Evolutionary conservation across 2,329 filamentous ascomycete species (phyloP).

Genomic region (Hypoxylon sp.): DNA sequence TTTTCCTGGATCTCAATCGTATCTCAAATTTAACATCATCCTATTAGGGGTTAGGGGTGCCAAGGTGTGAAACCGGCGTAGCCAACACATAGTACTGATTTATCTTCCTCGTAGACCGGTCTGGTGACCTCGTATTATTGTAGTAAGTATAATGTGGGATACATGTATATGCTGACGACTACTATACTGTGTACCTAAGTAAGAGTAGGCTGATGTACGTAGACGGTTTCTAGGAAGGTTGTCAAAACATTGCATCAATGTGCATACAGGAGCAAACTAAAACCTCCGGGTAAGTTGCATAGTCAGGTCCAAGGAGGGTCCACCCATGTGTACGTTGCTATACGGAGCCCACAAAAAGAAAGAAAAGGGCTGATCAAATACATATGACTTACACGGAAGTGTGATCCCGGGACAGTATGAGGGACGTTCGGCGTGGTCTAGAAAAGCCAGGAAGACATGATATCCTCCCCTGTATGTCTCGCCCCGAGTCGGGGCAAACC

Average conservation of each 20-base stretch:
- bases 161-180: not conserved
- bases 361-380: not conserved
- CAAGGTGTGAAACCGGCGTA: constrained; percentile 15
- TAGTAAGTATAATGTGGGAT: not conserved
- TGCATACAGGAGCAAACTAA: constrained; percentile 23
- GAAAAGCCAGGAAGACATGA: not conserved
- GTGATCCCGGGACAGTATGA: constrained; percentile 2
- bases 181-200: not conserved
- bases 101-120: not conserved
- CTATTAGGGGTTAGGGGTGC: constrained; percentile 18
- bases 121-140: constrained; percentile 5
- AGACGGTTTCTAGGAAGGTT: constrained; percentile 9
- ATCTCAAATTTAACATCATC: constrained; percentile 4
- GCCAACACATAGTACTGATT: not conserved
- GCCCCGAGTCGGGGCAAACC: constrained; percentile 10
- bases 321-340: not conserved
- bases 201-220: not conserved
- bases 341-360: not conserved
- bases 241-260: constrained; percentile 15
- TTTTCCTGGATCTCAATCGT: constrained; percentile 3
- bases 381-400: constrained; percentile 9
- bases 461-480: constrained; percentile 14
- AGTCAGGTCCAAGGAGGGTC: not conserved
- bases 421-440: not conserved
- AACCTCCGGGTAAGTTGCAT: constrained; percentile 16